phyloP scores from a whole-genome alignment of 1,139 yeast genomes.

The Yamadazyma diospyri region DNA sequence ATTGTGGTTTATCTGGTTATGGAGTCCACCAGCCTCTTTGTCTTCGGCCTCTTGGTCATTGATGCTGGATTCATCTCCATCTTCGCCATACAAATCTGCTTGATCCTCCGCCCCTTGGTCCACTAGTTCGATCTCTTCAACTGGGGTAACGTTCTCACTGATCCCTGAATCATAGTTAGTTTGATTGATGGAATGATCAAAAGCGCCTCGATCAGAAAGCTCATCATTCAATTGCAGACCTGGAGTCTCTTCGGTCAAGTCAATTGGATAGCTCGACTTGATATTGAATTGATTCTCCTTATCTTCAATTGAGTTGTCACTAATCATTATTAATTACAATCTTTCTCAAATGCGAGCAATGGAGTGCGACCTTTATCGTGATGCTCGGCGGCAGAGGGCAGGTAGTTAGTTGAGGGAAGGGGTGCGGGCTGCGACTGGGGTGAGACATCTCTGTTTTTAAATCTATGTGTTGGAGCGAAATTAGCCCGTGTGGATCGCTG shows the following conservation, averaged over 20 bases:
- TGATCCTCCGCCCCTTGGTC: slow-evolving; percentile 4
- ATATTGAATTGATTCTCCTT: slow-evolving; percentile 13
- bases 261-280: slow-evolving; percentile 5
- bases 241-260: not conserved
- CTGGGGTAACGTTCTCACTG: not conserved
- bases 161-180: slow-evolving; percentile 1
- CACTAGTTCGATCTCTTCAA: slow-evolving; percentile 1
- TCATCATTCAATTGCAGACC: not conserved
- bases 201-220: not conserved
- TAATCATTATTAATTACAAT: slow-evolving; percentile 8
- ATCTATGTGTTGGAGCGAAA: too few species aligned
- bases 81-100: not conserved
- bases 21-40: not conserved
- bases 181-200: not conserved
- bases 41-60: not conserved
- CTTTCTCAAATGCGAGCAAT: not conserved
- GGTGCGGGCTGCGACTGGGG: too few species aligned
- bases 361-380: not conserved
- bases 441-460: too few species aligned
- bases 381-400: not conserved
- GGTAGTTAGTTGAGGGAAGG: not conserved
- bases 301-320: slow-evolving; percentile 13
- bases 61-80: not conserved
- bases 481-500: too few species aligned
- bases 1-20: not conserved